These are phyloP conservation scores for Diaporthe sp. DNA, from an alignment of 2,329 filamentous ascomycete genomes.

Conservation along the genomic window DNA sequence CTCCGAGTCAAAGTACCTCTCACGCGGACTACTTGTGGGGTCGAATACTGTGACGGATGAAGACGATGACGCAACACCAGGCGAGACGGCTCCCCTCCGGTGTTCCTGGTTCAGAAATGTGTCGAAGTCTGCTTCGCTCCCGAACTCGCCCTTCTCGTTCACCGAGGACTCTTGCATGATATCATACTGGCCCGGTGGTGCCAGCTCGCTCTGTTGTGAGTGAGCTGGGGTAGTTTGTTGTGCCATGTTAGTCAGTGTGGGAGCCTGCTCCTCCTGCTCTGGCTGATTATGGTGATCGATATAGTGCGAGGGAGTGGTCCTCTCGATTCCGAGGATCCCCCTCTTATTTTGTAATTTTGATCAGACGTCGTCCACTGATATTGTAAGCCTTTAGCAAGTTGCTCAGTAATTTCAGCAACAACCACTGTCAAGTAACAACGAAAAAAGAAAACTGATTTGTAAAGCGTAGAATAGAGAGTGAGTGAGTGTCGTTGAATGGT, in stretches of 20 bases:
- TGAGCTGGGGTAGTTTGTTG: slow-evolving; percentile 26
- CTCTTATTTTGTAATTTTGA: neutral
- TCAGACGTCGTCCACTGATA: slow-evolving; percentile 15
- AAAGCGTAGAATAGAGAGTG: neutral
- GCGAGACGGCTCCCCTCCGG: neutral
- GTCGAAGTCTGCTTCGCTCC: slow-evolving; percentile 18
- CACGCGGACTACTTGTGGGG: slow-evolving; percentile 26
- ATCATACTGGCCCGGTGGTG: slow-evolving; percentile 30
- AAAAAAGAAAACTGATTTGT: neutral
- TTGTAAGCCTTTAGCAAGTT: neutral
- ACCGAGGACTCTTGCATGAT: slow-evolving; percentile 23
- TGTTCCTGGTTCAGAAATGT: slow-evolving; percentile 30
- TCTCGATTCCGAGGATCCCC: neutral
- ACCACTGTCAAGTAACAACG: neutral
- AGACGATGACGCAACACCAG: slow-evolving; percentile 25
- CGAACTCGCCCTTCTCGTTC: slow-evolving; percentile 28
- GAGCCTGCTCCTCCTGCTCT: slow-evolving; percentile 31
- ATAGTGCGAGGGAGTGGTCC: neutral
- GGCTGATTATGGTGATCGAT: neutral
- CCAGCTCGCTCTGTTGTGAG: slow-evolving; percentile 27
- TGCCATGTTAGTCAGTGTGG: slow-evolving; percentile 23
- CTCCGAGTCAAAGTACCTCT: slow-evolving; percentile 30
- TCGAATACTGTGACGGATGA: slow-evolving; percentile 34
- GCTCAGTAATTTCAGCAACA: neutral
- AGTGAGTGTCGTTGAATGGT: slow-evolving; percentile 29